phyloP scores from a whole-genome alignment of 345 rosid species.

The Heritiera littoralis region DNA sequence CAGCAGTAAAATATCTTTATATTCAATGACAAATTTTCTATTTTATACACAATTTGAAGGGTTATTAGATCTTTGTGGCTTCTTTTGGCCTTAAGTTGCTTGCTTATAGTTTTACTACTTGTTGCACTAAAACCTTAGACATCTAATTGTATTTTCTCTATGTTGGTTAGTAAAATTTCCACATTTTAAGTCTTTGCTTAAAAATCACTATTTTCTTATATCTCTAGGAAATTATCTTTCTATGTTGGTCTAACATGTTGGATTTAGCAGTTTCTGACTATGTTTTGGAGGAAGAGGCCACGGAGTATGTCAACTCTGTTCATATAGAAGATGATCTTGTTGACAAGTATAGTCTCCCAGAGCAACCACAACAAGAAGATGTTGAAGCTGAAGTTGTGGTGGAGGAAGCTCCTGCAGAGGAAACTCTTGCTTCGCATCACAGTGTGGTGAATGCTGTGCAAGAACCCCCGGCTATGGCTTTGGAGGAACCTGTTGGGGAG shows the following conservation, averaged over 20 bases:
- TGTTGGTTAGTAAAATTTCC: background rate
- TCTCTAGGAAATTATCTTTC: background rate
- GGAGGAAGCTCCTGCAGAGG: conserved; percentile 68
- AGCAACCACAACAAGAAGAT: conserved; percentile 63
- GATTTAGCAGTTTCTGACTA: conserved; percentile 61
- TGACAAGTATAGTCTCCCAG: conserved; percentile 65
- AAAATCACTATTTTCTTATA: background rate
- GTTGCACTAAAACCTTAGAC: background rate
- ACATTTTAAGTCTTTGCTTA: background rate
- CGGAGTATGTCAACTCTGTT: conserved; percentile 62
- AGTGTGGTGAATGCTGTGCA: conserved; percentile 46
- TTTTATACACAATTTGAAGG: background rate
- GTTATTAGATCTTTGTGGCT: background rate
- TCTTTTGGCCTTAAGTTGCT: background rate
- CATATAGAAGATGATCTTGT: conserved; percentile 74
- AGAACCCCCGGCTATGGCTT: conserved; percentile 42
- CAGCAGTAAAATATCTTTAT: background rate
- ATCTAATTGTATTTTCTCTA: background rate
- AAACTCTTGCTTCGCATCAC: conserved; percentile 38
- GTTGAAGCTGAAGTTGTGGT: conserved; percentile 54
- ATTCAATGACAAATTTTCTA: background rate
- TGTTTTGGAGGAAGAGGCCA: conserved; percentile 77
- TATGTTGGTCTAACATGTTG: conserved; percentile 12
- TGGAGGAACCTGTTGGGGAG: conserved; percentile 70
- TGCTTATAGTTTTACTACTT: background rate